Base-by-base conservation (phyloP, 257 asterid genomes). In the Nyctanthes arbortristis region DNA sequence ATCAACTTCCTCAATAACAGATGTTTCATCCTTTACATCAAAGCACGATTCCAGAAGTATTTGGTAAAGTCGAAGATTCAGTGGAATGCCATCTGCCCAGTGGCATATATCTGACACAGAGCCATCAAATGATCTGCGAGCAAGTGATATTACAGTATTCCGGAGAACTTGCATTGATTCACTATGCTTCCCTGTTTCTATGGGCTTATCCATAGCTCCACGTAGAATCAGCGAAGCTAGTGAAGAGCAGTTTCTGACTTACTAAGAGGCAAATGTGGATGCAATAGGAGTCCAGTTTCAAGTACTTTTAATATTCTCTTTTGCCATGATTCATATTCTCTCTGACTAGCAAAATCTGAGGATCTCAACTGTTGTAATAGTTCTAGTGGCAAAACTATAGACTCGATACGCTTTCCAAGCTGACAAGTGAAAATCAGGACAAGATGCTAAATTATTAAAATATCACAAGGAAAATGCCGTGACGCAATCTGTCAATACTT, bases 71-170 rank as follows among this genome's bases (percentile, higher is more conserved):
- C 77, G 83, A 67, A 93, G 84, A 81, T 87, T 93, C 69, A 93
- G 73, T 22, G 98, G 98, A 65, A 78, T 57, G 13, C 97, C 97
- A 79, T 93, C 97, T 14, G 97, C 98, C 98, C 98, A 93, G 72
- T 93, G 98, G 85, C 94, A 87, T 55, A 73, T 75, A 74, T 84
- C 88, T 5, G 97, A 73, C 61, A 45, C 64, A 12, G 93, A 81
- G 61, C 93, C 96, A 72, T 92, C 98, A 80, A 85, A 84, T 65
- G 95, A 84, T 75, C 97, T 81, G 76, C 85, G 75, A 70, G 98
- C 87, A 64, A 90, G 91, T 4, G 92, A 81, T 61, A 71, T 75
- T 55, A 84, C 93, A 70, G 73, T 63, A 47, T 49, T 83, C 18
- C 87, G 87, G 70, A 93, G 88, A 30, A 25, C 72, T 66, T 73